A percentile compares a stretch with the other conserved stretches of the same genome.
Evolutionary conservation across 352 stramenopile genomes (phyloP).

Genomic region (Phytophthora pseudosyringae): DNA sequence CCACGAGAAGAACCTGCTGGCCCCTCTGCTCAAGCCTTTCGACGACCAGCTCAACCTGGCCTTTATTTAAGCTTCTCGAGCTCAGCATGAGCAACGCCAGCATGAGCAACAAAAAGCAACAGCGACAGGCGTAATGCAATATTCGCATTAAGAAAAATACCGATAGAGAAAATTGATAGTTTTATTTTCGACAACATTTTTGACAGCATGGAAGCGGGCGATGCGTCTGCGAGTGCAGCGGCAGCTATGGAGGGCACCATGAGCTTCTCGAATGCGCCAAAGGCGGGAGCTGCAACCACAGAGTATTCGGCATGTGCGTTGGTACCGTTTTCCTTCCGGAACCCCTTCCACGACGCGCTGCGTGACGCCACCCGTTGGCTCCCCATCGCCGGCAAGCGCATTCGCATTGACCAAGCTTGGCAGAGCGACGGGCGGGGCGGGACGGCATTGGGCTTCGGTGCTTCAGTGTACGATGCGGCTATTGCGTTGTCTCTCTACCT

Average conservation of each 20-base stretch:
- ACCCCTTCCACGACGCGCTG: slow-evolving; percentile 78
- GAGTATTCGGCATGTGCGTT: slow-evolving; percentile 36
- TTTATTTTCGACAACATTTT: slow-evolving; percentile 11
- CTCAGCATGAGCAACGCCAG: neutral
- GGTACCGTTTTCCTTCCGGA: slow-evolving; percentile 77
- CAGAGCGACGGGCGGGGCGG: slow-evolving; percentile 77
- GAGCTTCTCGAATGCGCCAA: neutral
- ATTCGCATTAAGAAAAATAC: slow-evolving; percentile 32
- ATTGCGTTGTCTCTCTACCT: slow-evolving; percentile 84
- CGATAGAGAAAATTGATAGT: slow-evolving; percentile 23
- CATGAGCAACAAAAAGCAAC: slow-evolving; percentile 4
- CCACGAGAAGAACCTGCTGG: slow-evolving; percentile 85
- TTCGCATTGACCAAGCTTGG: slow-evolving; percentile 82
- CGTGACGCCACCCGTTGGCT: slow-evolving; percentile 70
- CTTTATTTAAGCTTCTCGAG: slow-evolving; percentile 70
- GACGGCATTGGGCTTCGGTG: slow-evolving; percentile 77
- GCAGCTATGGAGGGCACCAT: slow-evolving; percentile 23
- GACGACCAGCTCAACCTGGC: slow-evolving; percentile 89
- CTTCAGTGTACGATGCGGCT: slow-evolving; percentile 83
- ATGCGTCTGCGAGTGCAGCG: slow-evolving; percentile 12
- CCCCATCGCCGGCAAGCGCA: slow-evolving; percentile 58
- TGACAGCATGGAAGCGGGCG: slow-evolving; percentile 10
- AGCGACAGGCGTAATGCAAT: slow-evolving; percentile 22
- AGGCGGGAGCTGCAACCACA: slow-evolving; percentile 3
- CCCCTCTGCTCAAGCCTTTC: slow-evolving; percentile 84